These are phyloP conservation scores for Houttuynia cordata DNA, from an alignment of 164 flowering plant species.

Conservation along the genomic window DNA sequence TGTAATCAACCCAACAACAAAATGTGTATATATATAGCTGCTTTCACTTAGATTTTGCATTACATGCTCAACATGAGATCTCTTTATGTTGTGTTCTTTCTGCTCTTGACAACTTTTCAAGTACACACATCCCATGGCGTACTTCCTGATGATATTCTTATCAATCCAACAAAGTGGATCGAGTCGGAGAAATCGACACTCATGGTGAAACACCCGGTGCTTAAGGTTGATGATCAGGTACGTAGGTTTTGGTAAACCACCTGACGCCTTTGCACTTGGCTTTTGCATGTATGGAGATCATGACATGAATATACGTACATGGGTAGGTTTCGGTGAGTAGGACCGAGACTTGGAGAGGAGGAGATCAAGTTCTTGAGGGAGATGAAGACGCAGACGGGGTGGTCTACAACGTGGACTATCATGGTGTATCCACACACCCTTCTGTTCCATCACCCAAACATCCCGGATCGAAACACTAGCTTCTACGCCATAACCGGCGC, in stretches of 20 bases:
- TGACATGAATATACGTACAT: too few species aligned
- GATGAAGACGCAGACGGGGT: conserved; percentile 18
- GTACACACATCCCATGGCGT: too few species aligned
- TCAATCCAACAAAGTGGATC: background rate
- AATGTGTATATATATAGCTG: too few species aligned
- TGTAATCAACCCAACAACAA: too few species aligned
- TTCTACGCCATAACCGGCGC: background rate
- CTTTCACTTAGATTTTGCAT: too few species aligned
- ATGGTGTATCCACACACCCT: conserved; percentile 64
- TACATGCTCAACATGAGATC: background rate
- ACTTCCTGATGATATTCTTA: background rate
- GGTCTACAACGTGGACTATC: conserved; percentile 53
- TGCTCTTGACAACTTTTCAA: background rate
- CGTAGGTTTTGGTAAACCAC: too few species aligned
- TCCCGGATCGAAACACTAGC: conserved; percentile 16
- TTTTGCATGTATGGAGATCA: too few species aligned
- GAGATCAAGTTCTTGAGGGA: background rate
- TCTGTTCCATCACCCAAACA: conserved; percentile 47
- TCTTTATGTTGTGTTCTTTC: background rate
- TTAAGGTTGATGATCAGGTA: too few species aligned
- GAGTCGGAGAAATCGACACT: background rate
- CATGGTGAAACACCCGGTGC: too few species aligned
- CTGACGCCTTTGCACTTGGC: too few species aligned
- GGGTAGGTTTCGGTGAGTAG: background rate
- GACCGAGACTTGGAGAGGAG: background rate